Base-by-base conservation (phyloP, 2,329 filamentous ascomycete genomes). In the Arthrobotrys sinensis region DNA sequence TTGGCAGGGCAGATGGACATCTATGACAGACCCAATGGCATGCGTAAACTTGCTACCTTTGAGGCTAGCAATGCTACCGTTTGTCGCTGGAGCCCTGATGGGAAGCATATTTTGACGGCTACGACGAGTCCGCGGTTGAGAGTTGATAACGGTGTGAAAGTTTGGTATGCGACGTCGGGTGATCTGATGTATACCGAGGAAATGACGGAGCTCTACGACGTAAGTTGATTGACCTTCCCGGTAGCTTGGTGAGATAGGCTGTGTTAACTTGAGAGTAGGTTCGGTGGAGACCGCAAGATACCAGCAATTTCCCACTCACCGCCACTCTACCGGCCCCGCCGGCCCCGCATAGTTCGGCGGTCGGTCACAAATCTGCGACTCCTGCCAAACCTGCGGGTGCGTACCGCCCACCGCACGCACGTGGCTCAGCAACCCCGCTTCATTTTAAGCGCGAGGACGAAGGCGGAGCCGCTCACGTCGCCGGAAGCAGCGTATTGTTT, bases 401-500 rank as follows among this genome's bases (percentile, higher is more conserved):
- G 2, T 99, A 99, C 84, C 91, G 96, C 55, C 96, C 96, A 45
- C 96, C 96, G 1, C 96, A 96, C 81, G 96, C 96, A 32, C 92
- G 96, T 81, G 96, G 96, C 65, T 90, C 92, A 80, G 89, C 90
- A 67, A 98, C 96, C 0, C 96, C 96, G 8, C 87, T 98, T 80
- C 93, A 96, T 82, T 99, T 98, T 87, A 97, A 97, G 88, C 93
- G 96, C 73, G 96, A 99, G 85, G 96, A 99, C 80, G 93, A 99
- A 85, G 96, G 96, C 65, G 96, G 96, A 66, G 92, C 92, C 7
- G 94, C 95, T 5, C 96, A 94, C 83, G 87, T 93, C 76, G 88
- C 75, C 36, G 75, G 75, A 64, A 79, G 75, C 40, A 73, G 75
- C 52, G 60, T 63, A 7, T 64, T 66, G 50, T 79, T 79, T 36